Conservation (phyloP, 2,329 filamentous ascomycete species). For the Fusarium poae region DNA sequence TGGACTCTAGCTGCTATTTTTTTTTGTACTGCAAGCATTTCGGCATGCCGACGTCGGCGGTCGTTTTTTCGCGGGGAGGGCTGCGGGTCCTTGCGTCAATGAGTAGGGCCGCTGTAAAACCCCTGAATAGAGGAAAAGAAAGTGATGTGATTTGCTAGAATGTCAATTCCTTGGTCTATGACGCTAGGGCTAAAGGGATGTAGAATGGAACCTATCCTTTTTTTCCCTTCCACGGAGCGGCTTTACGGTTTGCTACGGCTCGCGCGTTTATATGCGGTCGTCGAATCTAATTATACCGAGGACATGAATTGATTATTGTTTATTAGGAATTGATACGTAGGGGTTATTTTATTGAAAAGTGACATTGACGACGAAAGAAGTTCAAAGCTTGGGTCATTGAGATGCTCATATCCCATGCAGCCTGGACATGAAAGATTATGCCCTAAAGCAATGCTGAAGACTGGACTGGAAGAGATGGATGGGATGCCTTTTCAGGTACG, state of each 20-base stretch:
- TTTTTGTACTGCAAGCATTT: conserved; percentile 27
- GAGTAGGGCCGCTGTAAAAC: conserved; percentile 21
- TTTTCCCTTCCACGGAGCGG: conserved; percentile 14
- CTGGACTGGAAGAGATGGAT: neutral
- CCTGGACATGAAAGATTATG: neutral
- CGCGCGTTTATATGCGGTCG: conserved; percentile 5
- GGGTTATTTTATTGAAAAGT: neutral
- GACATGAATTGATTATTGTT: neutral
- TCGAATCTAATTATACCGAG: conserved; percentile 8
- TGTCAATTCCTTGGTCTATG: conserved; percentile 4
- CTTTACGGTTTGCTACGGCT: conserved; percentile 38
- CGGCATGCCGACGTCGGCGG: conserved; percentile 47
- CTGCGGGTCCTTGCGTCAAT: conserved; percentile 33
- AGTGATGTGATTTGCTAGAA: conserved; percentile 25
- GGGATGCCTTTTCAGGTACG: neutral
- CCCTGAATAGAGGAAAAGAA: conserved; percentile 9
- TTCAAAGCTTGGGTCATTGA: neutral
- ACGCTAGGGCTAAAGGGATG: conserved; percentile 40
- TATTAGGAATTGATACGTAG: neutral
- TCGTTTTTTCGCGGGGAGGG: conserved; percentile 38
- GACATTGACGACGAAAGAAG: neutral
- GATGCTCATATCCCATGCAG: neutral
- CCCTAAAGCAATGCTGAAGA: neutral
- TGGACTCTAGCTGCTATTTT: conserved; percentile 27
- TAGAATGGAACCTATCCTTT: conserved; percentile 8